Evolutionary conservation across 1,139 yeast genomes (phyloP).

Genomic region (Diutina mesorugosa): DNA sequence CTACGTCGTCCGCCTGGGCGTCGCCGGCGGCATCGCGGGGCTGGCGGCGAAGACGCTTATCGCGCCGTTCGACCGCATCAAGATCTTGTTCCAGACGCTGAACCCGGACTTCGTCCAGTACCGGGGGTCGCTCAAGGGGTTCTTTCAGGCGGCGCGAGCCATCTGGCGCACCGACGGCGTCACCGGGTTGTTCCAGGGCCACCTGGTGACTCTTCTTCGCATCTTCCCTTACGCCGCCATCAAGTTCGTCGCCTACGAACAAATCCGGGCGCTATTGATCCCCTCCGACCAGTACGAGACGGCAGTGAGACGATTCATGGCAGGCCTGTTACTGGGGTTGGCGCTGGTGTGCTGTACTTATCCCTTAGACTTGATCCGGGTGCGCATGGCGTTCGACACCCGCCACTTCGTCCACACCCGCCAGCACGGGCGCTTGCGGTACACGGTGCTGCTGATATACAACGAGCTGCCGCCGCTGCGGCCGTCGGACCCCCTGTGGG

Average conservation of each 20-base stretch:
- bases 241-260: conserved; percentile 96
- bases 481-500: conserved; percentile 24
- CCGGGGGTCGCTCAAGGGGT: conserved; percentile 71
- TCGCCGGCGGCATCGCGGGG: conserved; percentile 96
- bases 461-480: conserved; percentile 43
- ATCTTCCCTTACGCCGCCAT: conserved; percentile 97
- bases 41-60: conserved; percentile 88
- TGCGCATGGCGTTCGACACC: conserved; percentile 83
- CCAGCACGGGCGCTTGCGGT: conserved; percentile 36
- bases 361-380: conserved; percentile 84
- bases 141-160: conserved; percentile 55
- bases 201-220: conserved; percentile 79
- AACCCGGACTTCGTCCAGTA: conserved; percentile 78
- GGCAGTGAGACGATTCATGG: conserved; percentile 62
- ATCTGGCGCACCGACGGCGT: conserved; percentile 67
- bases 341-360: conserved; percentile 82
- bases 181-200: conserved; percentile 84
- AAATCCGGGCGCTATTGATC: conserved; percentile 65
- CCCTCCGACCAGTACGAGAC: conserved; percentile 70
- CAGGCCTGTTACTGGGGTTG: conserved; percentile 95
- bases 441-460: conserved; percentile 45
- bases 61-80: conserved; percentile 92
- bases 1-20: conserved; percentile 70
- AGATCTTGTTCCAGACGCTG: conserved; percentile 87
- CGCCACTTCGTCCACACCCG: conserved; percentile 18